Conservation (phyloP, 768 basidiomycete genomes). For the Tephrocybe sp. region DNA sequence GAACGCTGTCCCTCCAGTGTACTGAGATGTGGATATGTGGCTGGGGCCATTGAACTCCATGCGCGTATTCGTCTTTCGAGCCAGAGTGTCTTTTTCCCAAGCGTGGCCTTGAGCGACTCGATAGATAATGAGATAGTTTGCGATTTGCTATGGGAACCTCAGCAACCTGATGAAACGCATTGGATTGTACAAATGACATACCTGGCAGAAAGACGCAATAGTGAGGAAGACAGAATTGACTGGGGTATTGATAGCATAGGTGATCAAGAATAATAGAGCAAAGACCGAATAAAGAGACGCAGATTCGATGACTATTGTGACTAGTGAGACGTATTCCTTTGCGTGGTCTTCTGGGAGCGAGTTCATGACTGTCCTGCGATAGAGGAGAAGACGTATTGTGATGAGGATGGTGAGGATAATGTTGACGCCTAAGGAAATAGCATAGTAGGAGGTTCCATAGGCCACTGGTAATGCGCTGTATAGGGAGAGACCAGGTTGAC, state of each 20-base stretch:
- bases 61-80: slow-evolving; percentile 9
- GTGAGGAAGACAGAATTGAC: slow-evolving; percentile 37
- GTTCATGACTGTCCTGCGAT: slow-evolving; percentile 26
- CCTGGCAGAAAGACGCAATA: slow-evolving; percentile 32
- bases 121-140: slow-evolving; percentile 39
- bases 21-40: not conserved
- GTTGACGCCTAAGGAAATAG: slow-evolving; percentile 38
- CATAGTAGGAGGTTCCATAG: slow-evolving; percentile 36
- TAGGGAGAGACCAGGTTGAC: slow-evolving; percentile 36
- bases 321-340: slow-evolving; percentile 32
- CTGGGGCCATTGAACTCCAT: slow-evolving; percentile 3
- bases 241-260: slow-evolving; percentile 37
- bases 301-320: slow-evolving; percentile 38
- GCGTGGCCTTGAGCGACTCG: slow-evolving; percentile 39
- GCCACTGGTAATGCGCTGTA: slow-evolving; percentile 32
- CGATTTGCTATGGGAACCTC: slow-evolving; percentile 24
- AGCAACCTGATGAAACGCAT: not conserved
- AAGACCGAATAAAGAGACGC: slow-evolving; percentile 42
- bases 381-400: slow-evolving; percentile 28
- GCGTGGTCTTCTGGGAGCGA: slow-evolving; percentile 32
- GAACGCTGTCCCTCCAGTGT: not conserved
- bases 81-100: slow-evolving; percentile 28
- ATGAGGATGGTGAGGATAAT: slow-evolving; percentile 40
- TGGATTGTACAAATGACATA: slow-evolving; percentile 12
- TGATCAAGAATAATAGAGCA: slow-evolving; percentile 36